phyloP scores from a whole-genome alignment of 1,284 basidiomycete genomes.

The Cystobasidium pallidum region DNA sequence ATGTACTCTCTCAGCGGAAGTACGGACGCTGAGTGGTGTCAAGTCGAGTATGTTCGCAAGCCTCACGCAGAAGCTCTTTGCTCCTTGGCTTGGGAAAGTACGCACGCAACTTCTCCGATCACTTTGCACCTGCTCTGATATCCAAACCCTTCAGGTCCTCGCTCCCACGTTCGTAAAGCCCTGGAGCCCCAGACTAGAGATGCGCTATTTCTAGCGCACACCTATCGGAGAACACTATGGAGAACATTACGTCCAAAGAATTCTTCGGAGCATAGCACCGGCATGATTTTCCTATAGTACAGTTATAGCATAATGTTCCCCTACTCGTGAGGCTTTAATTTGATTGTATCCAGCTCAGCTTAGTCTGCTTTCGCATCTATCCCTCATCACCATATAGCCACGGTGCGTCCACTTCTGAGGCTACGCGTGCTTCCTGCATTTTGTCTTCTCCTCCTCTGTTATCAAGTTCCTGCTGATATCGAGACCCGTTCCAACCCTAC shows the following conservation, averaged over 20 bases:
- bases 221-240: no score
- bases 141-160: neutral
- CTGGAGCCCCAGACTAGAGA: neutral
- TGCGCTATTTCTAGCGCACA: no score
- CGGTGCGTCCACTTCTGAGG: neutral
- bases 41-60: neutral
- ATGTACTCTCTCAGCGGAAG: neutral
- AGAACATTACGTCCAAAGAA: neutral
- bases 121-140: neutral
- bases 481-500: neutral
- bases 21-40: neutral
- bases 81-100: no score
- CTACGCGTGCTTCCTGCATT: neutral
- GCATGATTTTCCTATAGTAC: neutral
- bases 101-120: conserved; percentile 1
- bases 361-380: no score
- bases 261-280: neutral
- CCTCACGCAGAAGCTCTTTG: no score
- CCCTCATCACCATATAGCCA: no score
- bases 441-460: neutral
- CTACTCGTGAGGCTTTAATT: no score
- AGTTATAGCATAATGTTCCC: neutral
- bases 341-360: no score
- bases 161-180: neutral
- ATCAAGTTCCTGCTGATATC: neutral